Evolutionary conservation across 495 filamentous ascomycete genomes (phyloP).

Genomic region (Podospora conica): DNA sequence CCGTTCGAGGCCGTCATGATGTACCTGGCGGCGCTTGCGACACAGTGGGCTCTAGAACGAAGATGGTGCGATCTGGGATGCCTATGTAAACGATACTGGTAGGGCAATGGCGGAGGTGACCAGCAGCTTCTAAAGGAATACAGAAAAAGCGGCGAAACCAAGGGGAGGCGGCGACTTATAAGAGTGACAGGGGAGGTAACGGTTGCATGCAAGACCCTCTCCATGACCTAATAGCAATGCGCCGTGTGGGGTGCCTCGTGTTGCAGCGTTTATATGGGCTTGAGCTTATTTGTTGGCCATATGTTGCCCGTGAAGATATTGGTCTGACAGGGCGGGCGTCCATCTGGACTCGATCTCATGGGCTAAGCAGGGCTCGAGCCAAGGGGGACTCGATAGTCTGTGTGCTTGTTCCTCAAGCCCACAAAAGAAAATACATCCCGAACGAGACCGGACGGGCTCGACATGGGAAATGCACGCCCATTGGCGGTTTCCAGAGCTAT

Average conservation of each 20-base stretch:
- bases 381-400: neutral
- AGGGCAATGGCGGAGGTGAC: neutral
- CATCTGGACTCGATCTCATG: neutral
- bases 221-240: conserved; percentile 34
- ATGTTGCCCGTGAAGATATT: neutral
- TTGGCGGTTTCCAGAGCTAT: conserved; percentile 22
- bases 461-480: conserved; percentile 7
- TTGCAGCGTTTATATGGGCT: neutral
- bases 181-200: conserved; percentile 14
- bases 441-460: neutral
- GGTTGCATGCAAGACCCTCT: conserved; percentile 11
- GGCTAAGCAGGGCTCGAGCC: neutral
- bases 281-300: neutral
- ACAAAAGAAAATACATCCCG: neutral
- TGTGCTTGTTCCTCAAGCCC: neutral
- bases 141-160: conserved; percentile 12
- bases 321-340: neutral
- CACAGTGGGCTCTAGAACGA: neutral
- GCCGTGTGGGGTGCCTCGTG: conserved; percentile 15
- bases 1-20: conserved; percentile 35
- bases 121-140: conserved; percentile 5
- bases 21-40: neutral
- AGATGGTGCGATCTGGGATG: neutral
- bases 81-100: neutral
- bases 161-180: conserved; percentile 26